Evolutionary conservation across 192 early-diverging fungal genomes (phyloP).

Genomic region (Backusella tarrabulga): DNA sequence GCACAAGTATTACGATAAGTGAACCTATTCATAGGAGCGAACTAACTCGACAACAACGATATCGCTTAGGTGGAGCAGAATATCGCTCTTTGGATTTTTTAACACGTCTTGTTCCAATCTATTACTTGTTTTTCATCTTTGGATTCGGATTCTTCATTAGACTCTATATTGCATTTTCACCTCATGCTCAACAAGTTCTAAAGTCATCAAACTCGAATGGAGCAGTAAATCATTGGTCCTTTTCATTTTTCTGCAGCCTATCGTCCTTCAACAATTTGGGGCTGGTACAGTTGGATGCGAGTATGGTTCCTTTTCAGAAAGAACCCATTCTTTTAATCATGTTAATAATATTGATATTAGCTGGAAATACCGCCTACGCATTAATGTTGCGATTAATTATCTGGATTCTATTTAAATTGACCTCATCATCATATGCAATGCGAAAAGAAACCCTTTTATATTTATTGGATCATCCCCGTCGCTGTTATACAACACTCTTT

Average conservation of each 20-base stretch:
- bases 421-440: constrained; percentile 14
- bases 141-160: constrained; percentile 15
- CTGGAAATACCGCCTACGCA: constrained; percentile 37
- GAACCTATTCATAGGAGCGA: constrained; percentile 30
- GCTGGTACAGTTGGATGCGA: constrained; percentile 15
- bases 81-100: constrained; percentile 32
- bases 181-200: constrained; percentile 22
- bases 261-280: constrained; percentile 38
- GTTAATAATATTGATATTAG: constrained; percentile 25
- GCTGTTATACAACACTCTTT: constrained; percentile 36
- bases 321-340: constrained; percentile 17
- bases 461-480: constrained; percentile 35
- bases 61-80: constrained; percentile 32
- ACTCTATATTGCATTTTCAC: constrained; percentile 25
- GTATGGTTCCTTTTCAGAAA: constrained; percentile 34
- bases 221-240: constrained; percentile 27
- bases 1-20: constrained; percentile 7
- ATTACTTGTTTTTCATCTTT: constrained; percentile 28
- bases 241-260: constrained; percentile 29
- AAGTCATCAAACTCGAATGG: constrained; percentile 15
- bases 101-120: constrained; percentile 23
- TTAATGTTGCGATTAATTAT: constrained; percentile 30
- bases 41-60: constrained; percentile 31
- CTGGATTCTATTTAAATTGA: constrained; percentile 26
- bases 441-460: constrained; percentile 29